Conservation (phyloP, 2,329 filamentous ascomycete genomes). For the Penicillium concentricum region DNA sequence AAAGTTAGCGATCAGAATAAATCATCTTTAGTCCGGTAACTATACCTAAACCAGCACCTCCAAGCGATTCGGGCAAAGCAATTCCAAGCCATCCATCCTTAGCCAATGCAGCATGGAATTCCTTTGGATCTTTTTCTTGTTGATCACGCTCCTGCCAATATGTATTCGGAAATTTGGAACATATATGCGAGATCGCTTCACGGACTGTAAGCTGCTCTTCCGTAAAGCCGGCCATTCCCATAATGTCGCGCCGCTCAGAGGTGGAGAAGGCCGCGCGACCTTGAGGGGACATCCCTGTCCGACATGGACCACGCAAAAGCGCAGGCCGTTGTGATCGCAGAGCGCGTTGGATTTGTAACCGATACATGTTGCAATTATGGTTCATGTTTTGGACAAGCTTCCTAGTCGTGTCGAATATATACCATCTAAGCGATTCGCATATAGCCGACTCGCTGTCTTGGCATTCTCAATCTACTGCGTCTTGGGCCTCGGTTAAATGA, state of each 20-base stretch:
- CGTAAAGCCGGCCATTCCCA: slow-evolving; percentile 72
- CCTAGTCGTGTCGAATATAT: neutral
- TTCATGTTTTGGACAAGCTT: neutral
- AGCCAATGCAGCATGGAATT: slow-evolving; percentile 73
- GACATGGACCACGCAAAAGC: neutral
- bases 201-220: slow-evolving; percentile 71
- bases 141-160: slow-evolving; percentile 78
- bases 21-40: no score
- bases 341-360: slow-evolving; percentile 9
- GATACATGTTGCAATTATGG: slow-evolving; percentile 13
- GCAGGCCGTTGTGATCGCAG: slow-evolving; percentile 9
- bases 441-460: slow-evolving; percentile 23
- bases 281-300: neutral
- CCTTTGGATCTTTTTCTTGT: slow-evolving; percentile 66
- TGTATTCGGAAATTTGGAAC: slow-evolving; percentile 65
- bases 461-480: slow-evolving; percentile 10
- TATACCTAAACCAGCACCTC: slow-evolving; percentile 66
- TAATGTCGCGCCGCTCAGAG: slow-evolving; percentile 48
- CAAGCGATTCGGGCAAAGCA: slow-evolving; percentile 70
- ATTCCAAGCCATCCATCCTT: slow-evolving; percentile 80
- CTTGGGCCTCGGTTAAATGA: neutral
- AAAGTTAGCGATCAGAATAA: slow-evolving; percentile 24
- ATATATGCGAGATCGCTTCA: slow-evolving; percentile 67
- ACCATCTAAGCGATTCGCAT: neutral
- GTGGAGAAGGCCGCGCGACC: slow-evolving; percentile 32